Percentiles rank a stretch among this genome's conserved stretches.
Conservation (phyloP, 257 asterid genomes). For the Catharanthus roseus region DNA sequence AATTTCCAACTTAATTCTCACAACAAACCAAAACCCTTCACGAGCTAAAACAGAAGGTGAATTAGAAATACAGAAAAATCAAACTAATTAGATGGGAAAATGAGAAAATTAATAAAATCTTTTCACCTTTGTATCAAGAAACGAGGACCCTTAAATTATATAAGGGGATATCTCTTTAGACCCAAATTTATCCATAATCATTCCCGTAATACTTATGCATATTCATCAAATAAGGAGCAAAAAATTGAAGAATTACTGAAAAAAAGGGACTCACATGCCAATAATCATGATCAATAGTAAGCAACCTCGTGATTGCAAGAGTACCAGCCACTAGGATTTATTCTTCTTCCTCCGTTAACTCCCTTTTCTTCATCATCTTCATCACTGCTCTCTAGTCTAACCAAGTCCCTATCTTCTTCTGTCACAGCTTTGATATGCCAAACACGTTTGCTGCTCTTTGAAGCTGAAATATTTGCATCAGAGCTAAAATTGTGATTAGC, state of each 20-base stretch:
- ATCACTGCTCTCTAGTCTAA: conserved; percentile 19
- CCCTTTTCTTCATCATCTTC: conserved; percentile 10
- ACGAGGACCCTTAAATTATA: neutral
- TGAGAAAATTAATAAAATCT: neutral
- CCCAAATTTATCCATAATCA: neutral
- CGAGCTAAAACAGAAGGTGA: neutral
- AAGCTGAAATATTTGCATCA: conserved; percentile 19
- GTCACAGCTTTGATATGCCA: conserved; percentile 36
- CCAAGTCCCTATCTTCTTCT: conserved; percentile 44
- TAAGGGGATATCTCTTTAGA: neutral
- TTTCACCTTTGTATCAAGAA: neutral
- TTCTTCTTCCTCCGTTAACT: conserved; percentile 30
- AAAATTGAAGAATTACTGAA: too few species aligned
- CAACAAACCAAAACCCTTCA: too few species aligned
- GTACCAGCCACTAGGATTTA: conserved; percentile 66
- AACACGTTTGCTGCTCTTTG: conserved; percentile 2
- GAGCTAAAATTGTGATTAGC: conserved; percentile 5
- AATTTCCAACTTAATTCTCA: too few species aligned
- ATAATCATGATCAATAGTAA: conserved; percentile 67
- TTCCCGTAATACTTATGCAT: neutral
- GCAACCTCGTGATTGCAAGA: conserved; percentile 59
- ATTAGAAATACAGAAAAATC: too few species aligned
- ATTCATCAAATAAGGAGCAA: neutral
- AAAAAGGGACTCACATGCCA: conserved; percentile 55
- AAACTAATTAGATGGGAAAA: neutral